Conservation (phyloP, 805 yeast species). For the Saturnispora besseyi region DNA sequence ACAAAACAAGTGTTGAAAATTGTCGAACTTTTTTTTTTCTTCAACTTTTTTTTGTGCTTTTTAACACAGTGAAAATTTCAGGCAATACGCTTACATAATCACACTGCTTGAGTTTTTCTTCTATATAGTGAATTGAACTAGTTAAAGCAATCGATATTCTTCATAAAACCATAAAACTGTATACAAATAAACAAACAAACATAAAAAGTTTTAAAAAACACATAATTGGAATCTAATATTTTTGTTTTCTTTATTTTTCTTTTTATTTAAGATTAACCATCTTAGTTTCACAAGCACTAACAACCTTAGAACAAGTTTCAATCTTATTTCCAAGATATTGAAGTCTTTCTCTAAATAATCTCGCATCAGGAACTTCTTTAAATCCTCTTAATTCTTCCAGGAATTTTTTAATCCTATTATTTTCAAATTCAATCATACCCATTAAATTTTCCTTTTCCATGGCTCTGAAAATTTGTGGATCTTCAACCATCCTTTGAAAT, state of each 20-base stretch:
- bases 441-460: constrained; percentile 57
- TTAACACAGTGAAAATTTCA: not conserved
- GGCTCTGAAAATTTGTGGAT: constrained; percentile 44
- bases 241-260: not conserved
- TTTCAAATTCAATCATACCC: constrained; percentile 49
- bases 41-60: not conserved
- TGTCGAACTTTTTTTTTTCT: constrained; percentile 2
- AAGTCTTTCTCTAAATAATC: constrained; percentile 51
- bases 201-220: not conserved
- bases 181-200: not conserved
- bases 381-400: constrained; percentile 67
- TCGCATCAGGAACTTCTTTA: constrained; percentile 40
- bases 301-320: constrained; percentile 44
- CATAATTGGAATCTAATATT: not conserved
- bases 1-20: not conserved
- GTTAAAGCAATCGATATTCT: not conserved
- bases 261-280: constrained; percentile 14
- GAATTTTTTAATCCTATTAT: constrained; percentile 47
- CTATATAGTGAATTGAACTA: not conserved
- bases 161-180: not conserved
- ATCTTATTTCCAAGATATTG: constrained; percentile 63
- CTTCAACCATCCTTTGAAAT: constrained; percentile 53
- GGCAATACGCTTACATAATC: not conserved
- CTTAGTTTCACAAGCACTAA: constrained; percentile 38
- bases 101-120: not conserved